These are phyloP conservation scores for Onygena corvina DNA, from an alignment of 2,329 filamentous ascomycete species.

Conservation along the genomic window DNA sequence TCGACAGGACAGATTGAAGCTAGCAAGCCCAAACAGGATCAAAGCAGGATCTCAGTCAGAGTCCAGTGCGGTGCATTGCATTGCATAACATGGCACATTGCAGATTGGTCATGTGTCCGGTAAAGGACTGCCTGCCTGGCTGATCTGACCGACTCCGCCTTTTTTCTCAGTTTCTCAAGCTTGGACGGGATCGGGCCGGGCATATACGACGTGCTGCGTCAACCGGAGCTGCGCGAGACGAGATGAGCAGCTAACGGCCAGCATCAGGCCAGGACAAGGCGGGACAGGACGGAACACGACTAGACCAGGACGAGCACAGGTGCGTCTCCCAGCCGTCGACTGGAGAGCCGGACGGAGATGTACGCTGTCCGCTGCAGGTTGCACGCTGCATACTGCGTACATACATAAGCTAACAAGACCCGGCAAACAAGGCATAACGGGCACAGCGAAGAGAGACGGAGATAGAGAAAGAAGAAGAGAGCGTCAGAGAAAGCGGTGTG, in stretches of 20 bases:
- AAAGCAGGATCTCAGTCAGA: not conserved
- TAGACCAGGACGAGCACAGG: not conserved
- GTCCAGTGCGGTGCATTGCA: not conserved
- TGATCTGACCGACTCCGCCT: not conserved
- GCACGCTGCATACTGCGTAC: not conserved
- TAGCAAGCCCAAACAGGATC: too few relatives aligned
- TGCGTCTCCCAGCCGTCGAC: too few relatives aligned
- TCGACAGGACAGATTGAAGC: too few relatives aligned
- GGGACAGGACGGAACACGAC: not conserved
- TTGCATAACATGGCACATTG: constrained; percentile 7
- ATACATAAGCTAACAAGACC: not conserved
- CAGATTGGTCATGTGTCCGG: constrained; percentile 5
- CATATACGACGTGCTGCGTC: too few relatives aligned
- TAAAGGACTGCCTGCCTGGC: not conserved
- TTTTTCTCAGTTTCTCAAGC: too few relatives aligned
- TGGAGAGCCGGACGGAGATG: too few relatives aligned
- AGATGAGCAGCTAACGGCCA: too few relatives aligned
- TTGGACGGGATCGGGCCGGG: too few relatives aligned
- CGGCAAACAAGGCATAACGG: not conserved
- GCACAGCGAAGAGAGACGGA: not conserved
- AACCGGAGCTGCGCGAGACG: too few relatives aligned
- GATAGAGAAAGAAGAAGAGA: constrained; percentile 1
- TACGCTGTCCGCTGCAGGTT: too few relatives aligned
- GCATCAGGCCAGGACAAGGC: too few relatives aligned
- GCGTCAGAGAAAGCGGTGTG: not conserved